phyloP scores from a whole-genome alignment of 306 rosid species.

The Boehmeria nivea region DNA sequence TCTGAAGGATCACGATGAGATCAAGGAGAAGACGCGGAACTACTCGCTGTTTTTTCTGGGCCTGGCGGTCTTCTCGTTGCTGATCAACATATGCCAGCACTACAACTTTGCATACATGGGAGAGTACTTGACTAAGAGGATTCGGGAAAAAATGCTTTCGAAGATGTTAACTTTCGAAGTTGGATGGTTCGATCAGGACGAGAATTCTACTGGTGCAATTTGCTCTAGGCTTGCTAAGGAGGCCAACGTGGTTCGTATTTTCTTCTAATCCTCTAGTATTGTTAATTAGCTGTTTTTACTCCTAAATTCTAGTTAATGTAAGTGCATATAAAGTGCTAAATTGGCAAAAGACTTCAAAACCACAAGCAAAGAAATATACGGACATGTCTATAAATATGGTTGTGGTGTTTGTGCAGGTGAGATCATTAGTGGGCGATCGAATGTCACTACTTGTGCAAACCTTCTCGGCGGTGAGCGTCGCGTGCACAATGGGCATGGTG shows the following conservation, averaged over 20 bases:
- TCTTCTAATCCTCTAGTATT: too few relatives aligned
- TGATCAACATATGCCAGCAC: constrained; percentile 54
- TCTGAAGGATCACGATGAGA: constrained; percentile 55
- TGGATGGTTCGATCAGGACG: constrained; percentile 80
- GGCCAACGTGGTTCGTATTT: constrained; percentile 71
- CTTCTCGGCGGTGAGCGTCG: constrained; percentile 52
- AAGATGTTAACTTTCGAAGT: constrained; percentile 81
- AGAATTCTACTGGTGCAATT: constrained; percentile 70
- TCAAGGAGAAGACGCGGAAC: constrained; percentile 40
- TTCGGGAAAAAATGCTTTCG: constrained; percentile 64
- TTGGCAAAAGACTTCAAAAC: too few relatives aligned
- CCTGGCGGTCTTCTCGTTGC: constrained; percentile 42
- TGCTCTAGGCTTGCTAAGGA: constrained; percentile 79
- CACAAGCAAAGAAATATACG: too few relatives aligned
- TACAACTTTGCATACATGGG: constrained; percentile 89
- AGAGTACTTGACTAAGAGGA: constrained; percentile 66
- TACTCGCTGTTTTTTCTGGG: constrained; percentile 49
- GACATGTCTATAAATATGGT: too few relatives aligned
- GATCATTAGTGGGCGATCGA: constrained; percentile 80
- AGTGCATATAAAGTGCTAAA: too few relatives aligned
- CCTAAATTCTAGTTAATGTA: too few relatives aligned
- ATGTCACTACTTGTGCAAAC: constrained; percentile 68
- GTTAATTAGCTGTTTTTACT: too few relatives aligned
- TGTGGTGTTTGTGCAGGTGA: constrained; percentile 41
- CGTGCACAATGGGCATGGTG: constrained; percentile 68